Percentiles rank a stretch among this genome's conserved stretches.
Conservation (phyloP, 352 stramenopile genomes). For the Phytopythium sindhum region DNA sequence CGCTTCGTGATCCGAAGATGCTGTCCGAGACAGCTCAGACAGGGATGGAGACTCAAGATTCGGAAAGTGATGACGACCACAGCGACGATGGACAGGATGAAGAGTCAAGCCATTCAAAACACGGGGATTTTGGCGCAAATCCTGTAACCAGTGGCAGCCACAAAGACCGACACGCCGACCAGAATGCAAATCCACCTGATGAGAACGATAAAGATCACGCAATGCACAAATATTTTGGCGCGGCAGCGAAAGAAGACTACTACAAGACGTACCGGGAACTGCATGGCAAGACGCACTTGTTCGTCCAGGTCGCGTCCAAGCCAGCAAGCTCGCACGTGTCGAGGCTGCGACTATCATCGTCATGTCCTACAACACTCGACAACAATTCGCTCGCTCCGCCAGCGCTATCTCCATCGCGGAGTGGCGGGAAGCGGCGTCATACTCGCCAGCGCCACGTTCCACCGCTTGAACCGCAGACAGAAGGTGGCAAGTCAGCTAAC, state of each 20-base stretch:
- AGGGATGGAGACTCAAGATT: conserved; percentile 9
- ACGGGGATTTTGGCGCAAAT: background rate
- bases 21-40: conserved; percentile 24
- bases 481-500: background rate
- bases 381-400: conserved; percentile 11
- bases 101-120: background rate
- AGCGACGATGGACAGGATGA: background rate
- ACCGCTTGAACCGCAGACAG: background rate
- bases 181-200: background rate
- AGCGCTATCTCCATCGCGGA: conserved; percentile 17
- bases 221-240: conserved; percentile 48
- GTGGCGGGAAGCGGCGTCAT: background rate
- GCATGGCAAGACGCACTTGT: conserved; percentile 56
- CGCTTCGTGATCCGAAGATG: conserved; percentile 34
- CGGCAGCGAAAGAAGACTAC: conserved; percentile 34
- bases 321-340: conserved; percentile 6
- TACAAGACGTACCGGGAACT: conserved; percentile 57
- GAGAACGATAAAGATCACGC: conserved; percentile 14
- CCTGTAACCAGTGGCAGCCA: background rate
- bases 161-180: background rate
- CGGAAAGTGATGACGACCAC: conserved; percentile 16
- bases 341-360: conserved; percentile 12
- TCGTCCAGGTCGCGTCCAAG: conserved; percentile 22
- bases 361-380: conserved; percentile 12
- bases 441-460: conserved; percentile 10